phyloP scores from a whole-genome alignment of 768 basidiomycete genomes.

The Cyathus striatus region DNA sequence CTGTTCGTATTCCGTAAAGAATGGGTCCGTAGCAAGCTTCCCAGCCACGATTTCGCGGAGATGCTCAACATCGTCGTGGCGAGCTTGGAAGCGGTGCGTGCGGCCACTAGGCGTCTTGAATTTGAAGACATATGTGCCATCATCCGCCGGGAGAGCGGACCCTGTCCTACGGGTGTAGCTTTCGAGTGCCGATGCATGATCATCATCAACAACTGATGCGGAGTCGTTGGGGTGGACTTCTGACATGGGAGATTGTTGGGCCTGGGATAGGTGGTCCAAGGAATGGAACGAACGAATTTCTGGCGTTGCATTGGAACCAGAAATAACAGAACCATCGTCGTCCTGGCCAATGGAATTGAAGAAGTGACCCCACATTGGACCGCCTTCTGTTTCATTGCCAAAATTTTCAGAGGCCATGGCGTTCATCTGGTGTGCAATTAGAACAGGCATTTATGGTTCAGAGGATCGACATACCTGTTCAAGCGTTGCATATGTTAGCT shows the following conservation, averaged over 20 bases:
- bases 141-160: conserved; percentile 68
- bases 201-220: conserved; percentile 89
- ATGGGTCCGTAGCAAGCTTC: conserved; percentile 88
- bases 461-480: conserved; percentile 68
- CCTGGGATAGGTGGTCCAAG: conserved; percentile 46
- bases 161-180: conserved; percentile 45
- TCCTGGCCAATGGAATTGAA: conserved; percentile 93
- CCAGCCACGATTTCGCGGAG: conserved; percentile 88
- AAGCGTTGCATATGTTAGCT: conserved; percentile 95
- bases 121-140: conserved; percentile 99
- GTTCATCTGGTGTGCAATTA: conserved; percentile 68
- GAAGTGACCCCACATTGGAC: conserved; percentile 99
- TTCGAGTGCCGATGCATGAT: conserved; percentile 50
- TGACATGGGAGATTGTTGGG: conserved; percentile 72
- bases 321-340: conserved; percentile 82
- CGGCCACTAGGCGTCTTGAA: conserved; percentile 94
- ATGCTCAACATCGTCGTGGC: conserved; percentile 85
- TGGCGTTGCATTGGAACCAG: conserved; percentile 74
- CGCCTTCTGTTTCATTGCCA: conserved; percentile 65
- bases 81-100: conserved; percentile 96
- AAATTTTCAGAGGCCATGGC: conserved; percentile 62
- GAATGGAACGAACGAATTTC: conserved; percentile 63
- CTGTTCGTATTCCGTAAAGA: conserved; percentile 70
- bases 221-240: conserved; percentile 97
- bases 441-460: too few species aligned